These are phyloP conservation scores for Rhizodiscina lignyota DNA, from an alignment of 495 filamentous ascomycete genomes.

Conservation along the genomic window DNA sequence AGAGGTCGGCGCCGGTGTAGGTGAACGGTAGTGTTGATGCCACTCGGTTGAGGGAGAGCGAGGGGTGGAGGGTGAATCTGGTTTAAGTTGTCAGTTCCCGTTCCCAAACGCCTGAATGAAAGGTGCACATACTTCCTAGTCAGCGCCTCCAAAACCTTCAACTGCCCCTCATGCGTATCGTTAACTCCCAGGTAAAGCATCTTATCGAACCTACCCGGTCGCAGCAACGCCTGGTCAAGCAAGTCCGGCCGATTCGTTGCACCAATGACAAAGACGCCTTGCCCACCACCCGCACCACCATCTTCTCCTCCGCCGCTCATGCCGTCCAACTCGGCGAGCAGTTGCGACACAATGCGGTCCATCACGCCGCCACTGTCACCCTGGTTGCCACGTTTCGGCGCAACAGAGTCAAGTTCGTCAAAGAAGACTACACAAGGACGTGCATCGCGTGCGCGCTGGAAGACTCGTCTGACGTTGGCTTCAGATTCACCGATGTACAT, in stretches of 20 bases:
- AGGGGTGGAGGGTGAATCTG: constrained; percentile 66
- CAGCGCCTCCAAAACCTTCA: constrained; percentile 83
- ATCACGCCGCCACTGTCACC: constrained; percentile 97
- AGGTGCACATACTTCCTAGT: constrained; percentile 60
- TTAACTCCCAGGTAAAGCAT: constrained; percentile 96
- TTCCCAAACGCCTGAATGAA: not conserved
- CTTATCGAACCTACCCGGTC: constrained; percentile 93
- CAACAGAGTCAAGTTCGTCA: constrained; percentile 92
- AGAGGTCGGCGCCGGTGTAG: constrained; percentile 93
- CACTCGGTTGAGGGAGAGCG: constrained; percentile 55
- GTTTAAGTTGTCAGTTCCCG: constrained; percentile 8
- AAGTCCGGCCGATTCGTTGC: constrained; percentile 92
- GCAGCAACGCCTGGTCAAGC: constrained; percentile 75
- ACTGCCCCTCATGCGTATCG: constrained; percentile 92
- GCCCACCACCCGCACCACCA: constrained; percentile 57
- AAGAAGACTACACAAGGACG: constrained; percentile 98
- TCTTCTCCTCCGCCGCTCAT: constrained; percentile 89
- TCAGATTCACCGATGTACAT: constrained; percentile 99
- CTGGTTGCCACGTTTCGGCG: constrained; percentile 93
- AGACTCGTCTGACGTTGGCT: constrained; percentile 90
- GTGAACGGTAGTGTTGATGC: constrained; percentile 77
- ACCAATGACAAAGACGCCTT: constrained; percentile 97
- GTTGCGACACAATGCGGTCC: constrained; percentile 94
- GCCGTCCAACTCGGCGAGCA: constrained; percentile 88
- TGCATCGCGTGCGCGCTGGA: constrained; percentile 86